These are phyloP conservation scores for Termitomyces sp. DNA, from an alignment of 768 basidiomycete species.

Conservation along the genomic window DNA sequence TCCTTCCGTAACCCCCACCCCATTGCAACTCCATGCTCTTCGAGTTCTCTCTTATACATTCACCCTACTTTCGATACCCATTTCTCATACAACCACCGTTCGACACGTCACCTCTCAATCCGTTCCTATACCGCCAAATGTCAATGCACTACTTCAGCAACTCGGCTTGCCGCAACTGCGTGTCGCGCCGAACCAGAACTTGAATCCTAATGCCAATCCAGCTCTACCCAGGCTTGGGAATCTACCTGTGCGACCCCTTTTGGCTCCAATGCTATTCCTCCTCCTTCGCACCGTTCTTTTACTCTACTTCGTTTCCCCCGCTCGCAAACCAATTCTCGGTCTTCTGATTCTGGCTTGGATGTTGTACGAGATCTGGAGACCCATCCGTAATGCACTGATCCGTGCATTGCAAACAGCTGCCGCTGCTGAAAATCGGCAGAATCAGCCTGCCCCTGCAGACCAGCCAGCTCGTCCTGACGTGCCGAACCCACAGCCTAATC, in stretches of 20 bases:
- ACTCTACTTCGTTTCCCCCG: constrained; percentile 75
- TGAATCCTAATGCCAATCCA: constrained; percentile 33
- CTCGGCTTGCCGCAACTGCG: constrained; percentile 57
- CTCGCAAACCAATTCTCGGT: constrained; percentile 68
- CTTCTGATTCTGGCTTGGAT: constrained; percentile 67
- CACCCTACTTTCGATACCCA: constrained; percentile 39
- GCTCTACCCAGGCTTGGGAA: constrained; percentile 44
- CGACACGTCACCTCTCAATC: constrained; percentile 25
- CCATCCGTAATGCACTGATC: constrained; percentile 47
- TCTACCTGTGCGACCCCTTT: constrained; percentile 61
- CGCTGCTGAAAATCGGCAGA: constrained; percentile 28
- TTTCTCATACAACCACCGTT: constrained; percentile 18
- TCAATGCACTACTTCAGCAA: constrained; percentile 62
- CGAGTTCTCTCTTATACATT: constrained; percentile 60
- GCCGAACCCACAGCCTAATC: constrained; percentile 15
- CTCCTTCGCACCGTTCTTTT: constrained; percentile 63
- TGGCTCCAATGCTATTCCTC: constrained; percentile 68
- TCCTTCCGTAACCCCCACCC: constrained; percentile 45
- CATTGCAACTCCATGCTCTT: constrained; percentile 62
- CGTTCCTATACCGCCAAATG: constrained; percentile 41
- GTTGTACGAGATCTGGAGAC: constrained; percentile 73
- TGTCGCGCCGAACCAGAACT: constrained; percentile 29
- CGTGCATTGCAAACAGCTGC: constrained; percentile 35
- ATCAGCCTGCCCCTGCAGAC: constrained; percentile 14
- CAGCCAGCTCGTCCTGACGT: constrained; percentile 7